A percentile compares a stretch with the other conserved stretches of the same genome.
Conservation (phyloP, 805 yeast genomes). For the Myxozyma vanderwaltii region DNA sequence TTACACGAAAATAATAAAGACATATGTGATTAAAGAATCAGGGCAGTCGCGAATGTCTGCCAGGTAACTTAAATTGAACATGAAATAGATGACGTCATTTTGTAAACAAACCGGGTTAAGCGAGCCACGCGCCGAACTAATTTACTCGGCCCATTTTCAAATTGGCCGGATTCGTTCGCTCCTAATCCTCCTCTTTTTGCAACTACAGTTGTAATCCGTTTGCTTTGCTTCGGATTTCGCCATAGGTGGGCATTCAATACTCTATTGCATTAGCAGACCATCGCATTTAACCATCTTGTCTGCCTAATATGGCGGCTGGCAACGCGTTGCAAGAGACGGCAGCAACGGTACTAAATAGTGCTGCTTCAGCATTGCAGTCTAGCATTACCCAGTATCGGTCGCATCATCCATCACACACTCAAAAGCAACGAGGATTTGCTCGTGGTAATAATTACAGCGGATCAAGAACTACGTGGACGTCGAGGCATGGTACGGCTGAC, state of each 20-base stretch:
- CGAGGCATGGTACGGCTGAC: neutral
- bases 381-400: neutral
- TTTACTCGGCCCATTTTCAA: slow-evolving; percentile 2
- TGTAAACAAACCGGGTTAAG: slow-evolving; percentile 1
- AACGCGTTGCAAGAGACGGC: neutral
- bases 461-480: neutral
- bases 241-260: no score
- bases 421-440: neutral
- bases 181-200: neutral
- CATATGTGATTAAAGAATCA: no score
- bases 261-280: no score
- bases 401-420: neutral
- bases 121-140: neutral
- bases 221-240: no score
- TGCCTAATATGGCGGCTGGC: no score
- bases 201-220: neutral
- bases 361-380: neutral
- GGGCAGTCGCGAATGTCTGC: no score
- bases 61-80: neutral
- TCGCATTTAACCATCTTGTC: no score
- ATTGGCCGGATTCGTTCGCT: neutral
- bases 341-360: neutral
- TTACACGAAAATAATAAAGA: no score
- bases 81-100: neutral
- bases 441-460: neutral